Percentiles rank a stretch among this genome's conserved stretches.
phyloP scores from a whole-genome alignment of 202 grass and related monocot genomes.

The Setaria italica region DNA sequence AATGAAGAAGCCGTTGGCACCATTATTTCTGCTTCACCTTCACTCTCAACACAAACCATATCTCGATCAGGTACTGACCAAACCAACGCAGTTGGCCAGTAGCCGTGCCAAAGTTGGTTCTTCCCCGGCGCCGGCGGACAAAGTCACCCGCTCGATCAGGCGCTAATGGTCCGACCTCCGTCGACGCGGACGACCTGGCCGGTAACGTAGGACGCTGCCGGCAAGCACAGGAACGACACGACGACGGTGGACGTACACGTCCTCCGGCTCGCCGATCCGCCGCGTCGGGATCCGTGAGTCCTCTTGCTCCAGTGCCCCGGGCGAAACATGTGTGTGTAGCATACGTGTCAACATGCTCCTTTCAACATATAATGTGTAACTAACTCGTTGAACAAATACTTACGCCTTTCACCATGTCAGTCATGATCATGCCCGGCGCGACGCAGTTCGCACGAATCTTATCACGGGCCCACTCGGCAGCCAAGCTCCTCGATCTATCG shows the following conservation, averaged over 20 bases:
- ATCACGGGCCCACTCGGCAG: conserved; percentile 58
- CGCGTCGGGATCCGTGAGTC: conserved; percentile 22
- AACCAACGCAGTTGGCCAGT: no score
- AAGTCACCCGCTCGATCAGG: no score
- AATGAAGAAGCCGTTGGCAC: no score
- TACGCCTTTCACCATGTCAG: not conserved
- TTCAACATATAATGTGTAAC: no score
- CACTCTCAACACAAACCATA: no score
- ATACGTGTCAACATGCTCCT: no score
- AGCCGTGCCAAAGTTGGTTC: no score
- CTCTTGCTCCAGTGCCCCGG: not conserved
- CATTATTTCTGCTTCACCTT: no score
- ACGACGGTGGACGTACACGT: conserved; percentile 54
- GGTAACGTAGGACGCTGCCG: conserved; percentile 57
- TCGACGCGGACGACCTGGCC: conserved; percentile 63
- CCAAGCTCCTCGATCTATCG: conserved; percentile 43
- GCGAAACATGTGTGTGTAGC: no score
- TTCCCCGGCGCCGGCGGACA: no score
- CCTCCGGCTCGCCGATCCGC: conserved; percentile 53
- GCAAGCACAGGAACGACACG: conserved; percentile 66
- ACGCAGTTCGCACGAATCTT: conserved; percentile 59
- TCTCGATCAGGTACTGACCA: no score
- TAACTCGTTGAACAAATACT: not conserved
- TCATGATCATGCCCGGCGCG: conserved; percentile 42
- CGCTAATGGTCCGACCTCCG: conserved; percentile 44